Conservation (phyloP, 2,329 filamentous ascomycete species). For the Cladobotryum mycophilum region DNA sequence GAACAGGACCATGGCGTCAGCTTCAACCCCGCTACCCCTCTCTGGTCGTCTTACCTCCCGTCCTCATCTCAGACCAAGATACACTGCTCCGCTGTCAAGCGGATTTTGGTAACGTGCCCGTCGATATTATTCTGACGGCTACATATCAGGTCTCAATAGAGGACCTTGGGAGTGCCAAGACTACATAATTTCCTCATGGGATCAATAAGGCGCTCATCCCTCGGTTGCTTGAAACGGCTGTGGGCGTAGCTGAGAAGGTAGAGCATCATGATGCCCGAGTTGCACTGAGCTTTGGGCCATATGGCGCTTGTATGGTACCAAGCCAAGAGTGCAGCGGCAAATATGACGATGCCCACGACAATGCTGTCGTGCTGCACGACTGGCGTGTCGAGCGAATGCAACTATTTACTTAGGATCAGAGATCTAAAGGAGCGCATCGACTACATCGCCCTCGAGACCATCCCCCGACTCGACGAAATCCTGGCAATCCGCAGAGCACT, state of each 20-base stretch:
- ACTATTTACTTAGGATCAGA: constrained; percentile 41
- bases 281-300: constrained; percentile 58
- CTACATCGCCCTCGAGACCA: constrained; percentile 59
- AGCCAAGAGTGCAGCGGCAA: constrained; percentile 58
- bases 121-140: constrained; percentile 59
- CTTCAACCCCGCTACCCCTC: constrained; percentile 49
- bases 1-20: constrained; percentile 48
- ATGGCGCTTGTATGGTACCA: constrained; percentile 61
- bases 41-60: constrained; percentile 61
- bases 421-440: constrained; percentile 36
- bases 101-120: constrained; percentile 50
- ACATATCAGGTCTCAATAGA: constrained; percentile 59
- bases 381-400: constrained; percentile 54
- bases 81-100: constrained; percentile 50
- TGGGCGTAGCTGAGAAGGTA: constrained; percentile 36
- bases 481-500: constrained; percentile 45
- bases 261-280: constrained; percentile 27
- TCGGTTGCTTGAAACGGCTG: constrained; percentile 37
- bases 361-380: constrained; percentile 35
- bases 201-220: constrained; percentile 34
- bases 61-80: constrained; percentile 43
- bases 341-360: constrained; percentile 47
- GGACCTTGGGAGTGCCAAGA: constrained; percentile 48
- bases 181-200: constrained; percentile 35
- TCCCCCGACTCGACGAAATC: constrained; percentile 58